Base-by-base conservation (phyloP, 2,329 filamentous ascomycete genomes). In the Drechslerella stenobrocha region DNA sequence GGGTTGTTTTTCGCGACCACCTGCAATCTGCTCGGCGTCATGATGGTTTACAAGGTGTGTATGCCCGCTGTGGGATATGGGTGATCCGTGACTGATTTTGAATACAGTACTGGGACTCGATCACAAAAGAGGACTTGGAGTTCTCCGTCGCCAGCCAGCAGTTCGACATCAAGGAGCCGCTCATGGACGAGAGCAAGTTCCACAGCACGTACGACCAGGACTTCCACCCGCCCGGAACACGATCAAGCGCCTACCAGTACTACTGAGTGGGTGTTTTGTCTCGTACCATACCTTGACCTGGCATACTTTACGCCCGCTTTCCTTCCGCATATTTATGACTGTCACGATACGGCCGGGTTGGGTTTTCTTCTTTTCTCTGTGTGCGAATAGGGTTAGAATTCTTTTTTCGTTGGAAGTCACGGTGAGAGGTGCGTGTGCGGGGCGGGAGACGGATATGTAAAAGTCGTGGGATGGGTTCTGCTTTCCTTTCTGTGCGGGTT, bases 31-130 rank as follows among this genome's bases (percentile, higher is more conserved):
- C 80, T 98, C 42, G 90, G 86, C 9, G 92, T 98, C 69, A 98
- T 98, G 93, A 98, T 97, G 93, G 86, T 98, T 34, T 98, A 98
- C 83, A 98, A 98, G 87, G 90, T 86, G 77, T 70, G 79, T 74
- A 57, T 45, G 23, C 18, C 15, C 22, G 22, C 34, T 52, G 34
- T 59, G 58, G 45, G 15, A 37, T 20, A 35, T 4, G 11, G 6
- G 26, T 22, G 4, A 46, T 5, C 11, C 18, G 23, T 35, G 11
- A n/a, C 34, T 35, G 22, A 55, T 15, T n/a, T 22, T 11, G 13
- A 48, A 45, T 61, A 55, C 72, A 93, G 90, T 98, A 95, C 81
- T 98, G 93, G 93, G 93, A 98, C 76, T 96, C 91, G 13, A 98
- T 98, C 77, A 98, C 93, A 20, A 90, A 89, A 75, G 93, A 98